These are phyloP conservation scores for Carex pumila DNA, from an alignment of 176 grass and related monocot genomes.

Conservation along the genomic window DNA sequence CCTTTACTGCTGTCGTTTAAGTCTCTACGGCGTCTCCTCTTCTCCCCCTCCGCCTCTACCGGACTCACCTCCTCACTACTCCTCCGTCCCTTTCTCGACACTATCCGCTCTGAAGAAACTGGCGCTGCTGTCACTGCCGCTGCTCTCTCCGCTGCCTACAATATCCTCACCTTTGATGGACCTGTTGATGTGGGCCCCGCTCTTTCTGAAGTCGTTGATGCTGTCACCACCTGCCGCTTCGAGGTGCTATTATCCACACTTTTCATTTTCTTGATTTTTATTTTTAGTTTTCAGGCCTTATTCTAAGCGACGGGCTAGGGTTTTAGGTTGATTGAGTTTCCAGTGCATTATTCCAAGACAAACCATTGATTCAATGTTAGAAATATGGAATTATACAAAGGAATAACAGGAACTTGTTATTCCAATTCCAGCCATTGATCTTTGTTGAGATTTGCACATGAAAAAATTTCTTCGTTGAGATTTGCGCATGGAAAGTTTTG, in stretches of 20 bases:
- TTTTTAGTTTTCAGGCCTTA: neutral
- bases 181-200: conserved; percentile 33
- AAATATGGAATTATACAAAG: neutral
- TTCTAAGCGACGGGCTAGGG: neutral
- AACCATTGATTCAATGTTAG: neutral
- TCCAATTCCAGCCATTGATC: too few relatives aligned
- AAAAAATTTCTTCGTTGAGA: too few relatives aligned
- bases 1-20: conserved; percentile 66
- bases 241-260: conserved; percentile 16
- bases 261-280: neutral
- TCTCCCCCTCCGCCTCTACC: conserved; percentile 18
- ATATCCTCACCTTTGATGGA: conserved; percentile 54
- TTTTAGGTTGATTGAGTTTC: neutral
- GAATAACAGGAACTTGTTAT: too few relatives aligned
- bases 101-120: conserved; percentile 65
- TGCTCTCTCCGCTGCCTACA: conserved; percentile 53
- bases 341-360: neutral
- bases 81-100: conserved; percentile 72
- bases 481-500: too few relatives aligned
- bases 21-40: conserved; percentile 69
- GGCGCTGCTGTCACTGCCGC: conserved; percentile 69
- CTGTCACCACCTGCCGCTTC: conserved; percentile 68
- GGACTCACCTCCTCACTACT: conserved; percentile 3
- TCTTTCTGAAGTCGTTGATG: conserved; percentile 69
- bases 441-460: too few relatives aligned